These are phyloP conservation scores for Ceratocystis huliohia DNA, from an alignment of 2,329 filamentous ascomycete genomes.

Conservation along the genomic window DNA sequence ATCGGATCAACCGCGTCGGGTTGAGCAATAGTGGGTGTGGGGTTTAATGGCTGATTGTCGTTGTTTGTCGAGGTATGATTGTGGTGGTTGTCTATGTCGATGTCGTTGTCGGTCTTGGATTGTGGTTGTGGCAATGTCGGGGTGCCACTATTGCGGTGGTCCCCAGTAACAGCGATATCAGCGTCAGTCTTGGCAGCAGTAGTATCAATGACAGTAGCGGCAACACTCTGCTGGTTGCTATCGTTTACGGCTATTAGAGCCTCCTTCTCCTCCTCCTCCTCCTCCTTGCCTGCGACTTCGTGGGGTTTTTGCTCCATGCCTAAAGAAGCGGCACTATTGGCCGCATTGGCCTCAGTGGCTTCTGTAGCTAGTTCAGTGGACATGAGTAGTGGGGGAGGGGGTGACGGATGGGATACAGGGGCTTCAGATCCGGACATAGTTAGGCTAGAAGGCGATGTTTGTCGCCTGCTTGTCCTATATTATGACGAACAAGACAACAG, in stretches of 20 bases:
- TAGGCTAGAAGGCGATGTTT: neutral
- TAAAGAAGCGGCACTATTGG: neutral
- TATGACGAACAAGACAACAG: neutral
- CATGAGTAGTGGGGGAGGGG: neutral
- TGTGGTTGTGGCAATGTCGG: slow-evolving; percentile 1
- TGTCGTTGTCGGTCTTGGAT: neutral
- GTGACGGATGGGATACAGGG: neutral
- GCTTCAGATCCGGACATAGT: slow-evolving; percentile 3
- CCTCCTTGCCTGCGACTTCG: slow-evolving; percentile 3
- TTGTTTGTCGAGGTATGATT: neutral
- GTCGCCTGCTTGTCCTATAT: neutral
- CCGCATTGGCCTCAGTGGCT: slow-evolving; percentile 5
- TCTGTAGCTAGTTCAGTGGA: neutral
- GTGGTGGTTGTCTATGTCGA: neutral
- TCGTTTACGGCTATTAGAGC: slow-evolving; percentile 8
- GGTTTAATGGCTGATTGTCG: neutral
- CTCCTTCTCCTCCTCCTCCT: too few species aligned
- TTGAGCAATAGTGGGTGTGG: neutral
- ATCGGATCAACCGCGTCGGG: slow-evolving; percentile 1
- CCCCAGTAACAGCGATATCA: neutral
- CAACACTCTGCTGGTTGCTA: slow-evolving; percentile 1
- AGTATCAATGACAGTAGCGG: neutral
- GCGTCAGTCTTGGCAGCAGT: neutral
- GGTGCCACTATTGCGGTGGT: neutral
- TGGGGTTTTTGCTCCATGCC: slow-evolving; percentile 5